A percentile compares a stretch with the other conserved stretches of the same genome.
These are phyloP conservation scores for Colletotrichum sublineola DNA, from an alignment of 2,329 filamentous ascomycete species.

Conservation along the genomic window DNA sequence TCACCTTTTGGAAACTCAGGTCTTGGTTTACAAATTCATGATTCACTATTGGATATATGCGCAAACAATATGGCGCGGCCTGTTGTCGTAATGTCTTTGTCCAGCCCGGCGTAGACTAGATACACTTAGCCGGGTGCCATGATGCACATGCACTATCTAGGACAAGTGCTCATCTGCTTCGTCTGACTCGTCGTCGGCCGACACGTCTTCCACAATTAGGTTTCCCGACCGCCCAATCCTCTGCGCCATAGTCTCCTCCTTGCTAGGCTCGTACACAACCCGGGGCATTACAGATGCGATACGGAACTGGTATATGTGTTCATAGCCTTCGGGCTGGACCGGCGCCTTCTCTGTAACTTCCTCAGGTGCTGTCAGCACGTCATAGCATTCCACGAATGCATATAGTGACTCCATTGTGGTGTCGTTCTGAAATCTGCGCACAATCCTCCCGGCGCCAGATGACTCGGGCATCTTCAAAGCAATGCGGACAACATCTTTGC, in stretches of 20 bases:
- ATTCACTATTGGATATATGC: not conserved
- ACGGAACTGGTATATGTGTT: slow-evolving; percentile 86
- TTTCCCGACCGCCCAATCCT: slow-evolving; percentile 87
- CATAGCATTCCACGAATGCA: slow-evolving; percentile 94
- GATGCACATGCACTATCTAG: not conserved
- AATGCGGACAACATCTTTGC: slow-evolving; percentile 79
- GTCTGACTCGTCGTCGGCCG: slow-evolving; percentile 50
- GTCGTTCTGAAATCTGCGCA: slow-evolving; percentile 79
- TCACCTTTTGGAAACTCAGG: not conserved
- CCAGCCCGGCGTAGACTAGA: not conserved
- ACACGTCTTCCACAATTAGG: slow-evolving; percentile 83
- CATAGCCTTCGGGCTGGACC: slow-evolving; percentile 74
- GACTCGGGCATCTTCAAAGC: slow-evolving; percentile 73
- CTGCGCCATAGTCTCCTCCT: slow-evolving; percentile 75
- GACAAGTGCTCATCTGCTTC: slow-evolving; percentile 28
- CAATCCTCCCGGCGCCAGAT: slow-evolving; percentile 77
- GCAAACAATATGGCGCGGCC: slow-evolving; percentile 8
- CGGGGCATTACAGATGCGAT: slow-evolving; percentile 90
- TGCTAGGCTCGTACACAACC: slow-evolving; percentile 80
- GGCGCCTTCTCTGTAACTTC: slow-evolving; percentile 46
- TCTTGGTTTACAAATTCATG: not conserved
- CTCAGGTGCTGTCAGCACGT: slow-evolving; percentile 65
- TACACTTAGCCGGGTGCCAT: not conserved
- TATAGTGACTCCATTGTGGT: slow-evolving; percentile 89
- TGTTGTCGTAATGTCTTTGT: slow-evolving; percentile 11